phyloP scores from a whole-genome alignment of 352 stramenopile genomes.

The Phytophthora megakarya region DNA sequence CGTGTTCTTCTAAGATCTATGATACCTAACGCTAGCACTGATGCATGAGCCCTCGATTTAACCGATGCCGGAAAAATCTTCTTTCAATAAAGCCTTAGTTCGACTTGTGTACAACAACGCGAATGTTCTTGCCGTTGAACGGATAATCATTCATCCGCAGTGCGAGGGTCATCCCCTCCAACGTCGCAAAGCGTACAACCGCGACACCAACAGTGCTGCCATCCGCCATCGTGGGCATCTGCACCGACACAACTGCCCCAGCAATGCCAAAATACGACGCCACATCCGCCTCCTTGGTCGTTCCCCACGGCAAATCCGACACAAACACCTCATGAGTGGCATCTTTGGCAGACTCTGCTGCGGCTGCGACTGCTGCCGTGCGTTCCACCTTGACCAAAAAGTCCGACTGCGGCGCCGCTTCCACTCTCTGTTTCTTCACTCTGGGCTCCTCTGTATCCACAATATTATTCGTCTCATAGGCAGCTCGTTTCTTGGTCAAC shows the following conservation, averaged over 20 bases:
- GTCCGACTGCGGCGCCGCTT: slow-evolving; percentile 22
- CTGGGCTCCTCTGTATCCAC: slow-evolving; percentile 33
- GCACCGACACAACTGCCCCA: slow-evolving; percentile 52
- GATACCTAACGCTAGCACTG: slow-evolving; percentile 27
- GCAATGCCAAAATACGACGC: slow-evolving; percentile 69
- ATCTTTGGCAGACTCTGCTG: slow-evolving; percentile 16
- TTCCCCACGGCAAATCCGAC: slow-evolving; percentile 66
- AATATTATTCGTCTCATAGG: slow-evolving; percentile 24
- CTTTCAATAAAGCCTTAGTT: slow-evolving; percentile 20
- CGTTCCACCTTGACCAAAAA: slow-evolving; percentile 60
- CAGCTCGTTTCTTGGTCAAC: slow-evolving; percentile 40
- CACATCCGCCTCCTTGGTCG: slow-evolving; percentile 50
- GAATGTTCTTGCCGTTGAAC: slow-evolving; percentile 72
- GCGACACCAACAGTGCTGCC: slow-evolving; percentile 72
- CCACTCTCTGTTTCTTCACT: slow-evolving; percentile 43
- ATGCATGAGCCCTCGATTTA: not conserved
- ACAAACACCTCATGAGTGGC: slow-evolving; percentile 60
- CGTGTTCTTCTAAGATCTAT: slow-evolving; percentile 39
- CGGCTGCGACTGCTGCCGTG: slow-evolving; percentile 30
- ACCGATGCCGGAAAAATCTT: not conserved
- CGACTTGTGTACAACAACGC: slow-evolving; percentile 47
- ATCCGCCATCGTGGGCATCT: slow-evolving; percentile 76
- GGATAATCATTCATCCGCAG: slow-evolving; percentile 73
- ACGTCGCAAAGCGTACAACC: slow-evolving; percentile 57
- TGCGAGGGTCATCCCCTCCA: slow-evolving; percentile 57